Percentiles rank a stretch among this genome's conserved stretches.
Evolutionary conservation across 73 alveolate species (phyloP).

Genomic region (Stentor roeselii): DNA sequence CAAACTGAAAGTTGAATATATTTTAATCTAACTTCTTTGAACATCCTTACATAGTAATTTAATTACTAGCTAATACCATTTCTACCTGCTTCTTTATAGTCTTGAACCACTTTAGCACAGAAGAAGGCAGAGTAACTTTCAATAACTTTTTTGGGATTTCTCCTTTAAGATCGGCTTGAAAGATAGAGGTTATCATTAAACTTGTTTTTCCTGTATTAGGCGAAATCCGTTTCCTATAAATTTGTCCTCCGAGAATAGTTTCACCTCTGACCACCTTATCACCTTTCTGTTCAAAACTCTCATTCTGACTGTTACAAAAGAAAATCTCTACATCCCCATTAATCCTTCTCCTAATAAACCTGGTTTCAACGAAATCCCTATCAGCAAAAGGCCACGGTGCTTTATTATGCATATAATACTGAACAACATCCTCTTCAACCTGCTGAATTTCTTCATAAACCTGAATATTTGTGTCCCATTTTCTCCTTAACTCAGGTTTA

Average conservation of each 20-base stretch:
- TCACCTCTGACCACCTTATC: background rate
- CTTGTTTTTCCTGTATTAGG: background rate
- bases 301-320: background rate
- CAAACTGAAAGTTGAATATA: no score
- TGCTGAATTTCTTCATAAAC: background rate
- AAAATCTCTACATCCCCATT: conserved; percentile 23
- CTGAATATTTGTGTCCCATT: background rate
- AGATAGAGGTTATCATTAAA: background rate
- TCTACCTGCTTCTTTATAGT: background rate
- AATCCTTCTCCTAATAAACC: conserved; percentile 11
- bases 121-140: conserved; percentile 6
- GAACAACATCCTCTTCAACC: background rate
- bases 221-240: background rate
- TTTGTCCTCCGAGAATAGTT: conserved; percentile 16
- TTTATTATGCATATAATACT: conserved; percentile 19
- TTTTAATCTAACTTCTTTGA: no score
- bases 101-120: background rate
- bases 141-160: background rate
- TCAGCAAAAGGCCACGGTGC: conserved; percentile 27
- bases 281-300: background rate
- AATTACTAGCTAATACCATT: background rate
- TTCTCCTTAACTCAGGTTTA: background rate
- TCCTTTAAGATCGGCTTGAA: conserved; percentile 21
- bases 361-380: conserved; percentile 22
- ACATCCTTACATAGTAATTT: no score